These are phyloP conservation scores for Lagenidium giganteum DNA, from an alignment of 352 stramenopile species.

Conservation along the genomic window DNA sequence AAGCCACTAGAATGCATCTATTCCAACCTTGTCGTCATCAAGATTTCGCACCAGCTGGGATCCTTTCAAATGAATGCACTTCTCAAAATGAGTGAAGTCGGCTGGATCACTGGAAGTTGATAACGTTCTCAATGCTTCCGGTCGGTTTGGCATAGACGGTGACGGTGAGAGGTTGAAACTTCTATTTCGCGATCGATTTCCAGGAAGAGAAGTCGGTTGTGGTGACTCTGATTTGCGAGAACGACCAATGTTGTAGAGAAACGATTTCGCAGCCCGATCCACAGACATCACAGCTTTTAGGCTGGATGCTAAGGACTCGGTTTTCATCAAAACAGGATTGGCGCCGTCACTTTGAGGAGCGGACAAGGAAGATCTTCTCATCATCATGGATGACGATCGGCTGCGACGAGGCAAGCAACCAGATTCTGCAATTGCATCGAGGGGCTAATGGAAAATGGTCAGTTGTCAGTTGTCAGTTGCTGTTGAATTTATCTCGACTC, in stretches of 20 bases:
- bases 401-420: conserved; percentile 57
- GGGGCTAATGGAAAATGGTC: conserved; percentile 25
- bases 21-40: conserved; percentile 75
- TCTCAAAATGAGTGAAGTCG: conserved; percentile 79
- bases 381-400: conserved; percentile 23
- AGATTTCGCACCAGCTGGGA: conserved; percentile 81
- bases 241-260: conserved; percentile 65
- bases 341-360: conserved; percentile 10
- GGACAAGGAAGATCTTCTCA: too few species aligned
- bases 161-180: conserved; percentile 22
- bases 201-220: conserved; percentile 23
- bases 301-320: conserved; percentile 48
- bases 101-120: conserved; percentile 26
- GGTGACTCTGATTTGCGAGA: conserved; percentile 25
- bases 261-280: conserved; percentile 63
- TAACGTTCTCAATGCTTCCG: conserved; percentile 19
- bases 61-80: conserved; percentile 81
- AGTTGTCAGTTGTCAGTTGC: conserved; percentile 1
- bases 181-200: conserved; percentile 31
- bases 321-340: conserved; percentile 44
- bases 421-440: conserved; percentile 58
- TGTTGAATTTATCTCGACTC: not conserved
- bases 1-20: too few species aligned
- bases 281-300: conserved; percentile 67
- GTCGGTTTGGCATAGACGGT: conserved; percentile 13